Base-by-base conservation (phyloP, 2,329 filamentous ascomycete species). In the Sphaerulina musiva region DNA sequence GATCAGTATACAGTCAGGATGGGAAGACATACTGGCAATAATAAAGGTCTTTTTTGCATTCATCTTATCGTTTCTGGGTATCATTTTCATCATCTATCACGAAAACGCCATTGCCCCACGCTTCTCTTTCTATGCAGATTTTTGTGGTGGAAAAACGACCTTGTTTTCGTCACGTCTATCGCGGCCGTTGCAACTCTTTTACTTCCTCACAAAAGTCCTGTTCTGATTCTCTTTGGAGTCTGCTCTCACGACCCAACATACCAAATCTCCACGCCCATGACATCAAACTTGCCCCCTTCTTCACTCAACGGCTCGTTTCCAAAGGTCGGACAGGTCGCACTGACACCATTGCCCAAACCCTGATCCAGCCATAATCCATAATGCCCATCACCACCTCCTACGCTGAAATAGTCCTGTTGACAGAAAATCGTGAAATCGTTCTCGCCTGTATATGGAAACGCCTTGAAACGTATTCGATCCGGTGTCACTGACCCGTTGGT, bases 341-440 rank as follows among this genome's bases (percentile, higher is more conserved):
- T 95, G 49, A 95, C 82, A 2, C 93, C 93, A 54, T 85, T 81
- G 59, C 92, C 87, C 44, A 97, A 81, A 14, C 82, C 82, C 62
- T 92, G 86, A 68, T 96, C 89, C 10, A 98, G 78, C 93, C 93
- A 97, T 5, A 98, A 76, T 2, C 93, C 93, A 69, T 93, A 97
- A 64, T 87, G 87, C 0, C 93, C 92, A 63, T 95, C 90, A 0
- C 76, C 83, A 52, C 89, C 92, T 9, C 93, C 93, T 17, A 97
- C 79, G 65, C 87, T 93, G 42, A 98, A 72, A 69, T 87, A 97
- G 23, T 84, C 81, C 2, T 82, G 78, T 72, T 97, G 90, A 72
- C 92, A 97, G 66, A 95, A 87, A 62, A 97, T 93, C 76, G 92
- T 89, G 69, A 95, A 98, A 71, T 97, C 93, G 70, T 98, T 97